Conservation (phyloP, 805 yeast genomes). For the Lachancea thermotolerans region DNA sequence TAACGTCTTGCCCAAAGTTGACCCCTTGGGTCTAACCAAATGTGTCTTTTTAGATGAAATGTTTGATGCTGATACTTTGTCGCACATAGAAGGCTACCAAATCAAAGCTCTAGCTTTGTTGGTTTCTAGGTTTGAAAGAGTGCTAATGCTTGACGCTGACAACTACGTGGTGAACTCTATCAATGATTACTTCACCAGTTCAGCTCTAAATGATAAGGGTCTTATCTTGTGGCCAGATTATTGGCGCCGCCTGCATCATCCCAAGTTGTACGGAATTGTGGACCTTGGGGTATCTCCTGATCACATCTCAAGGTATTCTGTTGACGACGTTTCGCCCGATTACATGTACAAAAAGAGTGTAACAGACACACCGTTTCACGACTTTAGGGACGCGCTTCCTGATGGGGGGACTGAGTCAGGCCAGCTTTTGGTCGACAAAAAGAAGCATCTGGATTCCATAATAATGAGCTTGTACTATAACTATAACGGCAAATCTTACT, state of each 20-base stretch:
- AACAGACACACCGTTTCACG: conserved; percentile 41
- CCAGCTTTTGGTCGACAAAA: conserved; percentile 56
- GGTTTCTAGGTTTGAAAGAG: conserved; percentile 66
- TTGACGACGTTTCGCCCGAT: conserved; percentile 32
- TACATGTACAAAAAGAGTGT: conserved; percentile 20
- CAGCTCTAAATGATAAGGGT: conserved; percentile 48
- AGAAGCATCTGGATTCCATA: conserved; percentile 50
- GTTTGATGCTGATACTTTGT: conserved; percentile 41
- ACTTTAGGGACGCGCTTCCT: conserved; percentile 57
- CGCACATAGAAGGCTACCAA: conserved; percentile 54
- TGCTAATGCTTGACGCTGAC: conserved; percentile 69
- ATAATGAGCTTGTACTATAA: conserved; percentile 60
- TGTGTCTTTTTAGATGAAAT: conserved; percentile 62
- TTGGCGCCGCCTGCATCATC: conserved; percentile 80
- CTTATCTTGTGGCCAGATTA: conserved; percentile 77
- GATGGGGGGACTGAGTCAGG: conserved; percentile 72
- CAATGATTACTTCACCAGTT: conserved; percentile 48
- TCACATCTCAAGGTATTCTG: conserved; percentile 32
- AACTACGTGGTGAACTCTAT: conserved; percentile 64
- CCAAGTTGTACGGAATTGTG: conserved; percentile 63
- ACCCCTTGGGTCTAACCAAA: conserved; percentile 30
- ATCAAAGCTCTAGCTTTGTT: conserved; percentile 63
- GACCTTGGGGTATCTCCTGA: conserved; percentile 42
- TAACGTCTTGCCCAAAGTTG: conserved; percentile 47
- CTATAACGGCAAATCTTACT: conserved; percentile 57